Percentiles rank a stretch among this genome's conserved stretches.
Conservation (phyloP, 208 protist genomes). For the Trichomonas gallinae region DNA sequence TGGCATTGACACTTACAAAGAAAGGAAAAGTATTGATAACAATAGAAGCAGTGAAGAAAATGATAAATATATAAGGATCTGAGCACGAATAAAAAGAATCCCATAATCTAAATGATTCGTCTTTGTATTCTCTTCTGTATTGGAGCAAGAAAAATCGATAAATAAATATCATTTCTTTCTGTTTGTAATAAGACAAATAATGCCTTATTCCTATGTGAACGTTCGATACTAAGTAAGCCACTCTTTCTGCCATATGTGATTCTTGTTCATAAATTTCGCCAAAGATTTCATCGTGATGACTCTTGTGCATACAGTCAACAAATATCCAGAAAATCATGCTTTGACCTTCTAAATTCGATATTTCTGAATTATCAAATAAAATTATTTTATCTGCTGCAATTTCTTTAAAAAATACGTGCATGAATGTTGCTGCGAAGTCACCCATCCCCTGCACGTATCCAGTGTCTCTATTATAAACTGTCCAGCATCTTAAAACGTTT, state of each 20-base stretch:
- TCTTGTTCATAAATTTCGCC: not conserved
- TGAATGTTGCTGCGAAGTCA: slow-evolving; percentile 66
- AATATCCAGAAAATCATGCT: not conserved
- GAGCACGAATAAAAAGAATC: not conserved
- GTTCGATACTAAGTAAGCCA: not conserved
- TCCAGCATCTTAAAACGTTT: slow-evolving; percentile 67
- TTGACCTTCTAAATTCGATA: not conserved
- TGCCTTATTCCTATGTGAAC: not conserved
- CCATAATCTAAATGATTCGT: not conserved
- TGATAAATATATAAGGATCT: not conserved
- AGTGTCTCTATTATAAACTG: slow-evolving; percentile 64
- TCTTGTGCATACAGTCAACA: not conserved
- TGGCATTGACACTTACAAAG: not conserved
- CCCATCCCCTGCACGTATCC: slow-evolving; percentile 78
- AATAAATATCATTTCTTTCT: not conserved
- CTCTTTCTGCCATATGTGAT: not conserved
- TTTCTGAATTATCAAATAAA: not conserved
- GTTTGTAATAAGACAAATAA: not conserved
- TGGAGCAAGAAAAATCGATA: not conserved
- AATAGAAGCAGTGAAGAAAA: not conserved
- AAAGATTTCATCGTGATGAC: not conserved
- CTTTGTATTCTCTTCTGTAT: not conserved
- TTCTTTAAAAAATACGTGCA: slow-evolving; percentile 52
- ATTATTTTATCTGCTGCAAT: not conserved
- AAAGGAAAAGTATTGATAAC: not conserved